Percentiles rank a stretch among this genome's conserved stretches.
These are phyloP conservation scores for Rhizopogon sp. DNA, from an alignment of 768 basidiomycete species.

Conservation along the genomic window DNA sequence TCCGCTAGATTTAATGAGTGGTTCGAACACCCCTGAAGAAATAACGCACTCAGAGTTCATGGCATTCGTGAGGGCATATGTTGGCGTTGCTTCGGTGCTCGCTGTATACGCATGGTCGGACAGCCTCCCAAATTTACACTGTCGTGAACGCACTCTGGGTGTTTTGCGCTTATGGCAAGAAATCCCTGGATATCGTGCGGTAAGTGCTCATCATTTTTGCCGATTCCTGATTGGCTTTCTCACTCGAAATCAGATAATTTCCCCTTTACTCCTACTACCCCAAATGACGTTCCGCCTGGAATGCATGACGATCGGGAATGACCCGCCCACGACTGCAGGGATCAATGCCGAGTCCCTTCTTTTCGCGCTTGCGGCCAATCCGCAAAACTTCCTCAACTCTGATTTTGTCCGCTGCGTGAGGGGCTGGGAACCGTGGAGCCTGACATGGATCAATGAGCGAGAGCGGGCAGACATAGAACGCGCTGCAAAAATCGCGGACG, in stretches of 20 bases:
- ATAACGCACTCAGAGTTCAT: conserved; percentile 56
- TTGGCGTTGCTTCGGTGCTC: conserved; percentile 64
- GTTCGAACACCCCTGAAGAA: conserved; percentile 26
- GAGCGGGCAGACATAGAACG: conserved; percentile 56
- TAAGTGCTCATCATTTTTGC: conserved; percentile 21
- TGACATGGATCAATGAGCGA: conserved; percentile 56
- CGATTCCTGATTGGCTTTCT: conserved; percentile 3
- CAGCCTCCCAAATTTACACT: conserved; percentile 59
- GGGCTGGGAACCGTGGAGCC: conserved; percentile 54
- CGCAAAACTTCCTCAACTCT: conserved; percentile 51
- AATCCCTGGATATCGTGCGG: conserved; percentile 70
- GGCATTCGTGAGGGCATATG: conserved; percentile 56
- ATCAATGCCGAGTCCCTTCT: conserved; percentile 69
- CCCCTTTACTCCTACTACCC: conserved; percentile 65
- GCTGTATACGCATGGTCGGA: conserved; percentile 80
- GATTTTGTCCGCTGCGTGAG: conserved; percentile 58
- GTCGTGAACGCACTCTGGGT: conserved; percentile 59
- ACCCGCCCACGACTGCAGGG: conserved; percentile 56
- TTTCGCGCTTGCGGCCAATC: conserved; percentile 53
- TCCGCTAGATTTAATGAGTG: conserved; percentile 27
- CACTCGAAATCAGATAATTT: conserved; percentile 50
- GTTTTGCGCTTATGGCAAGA: conserved; percentile 40
- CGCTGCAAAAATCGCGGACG: conserved; percentile 62
- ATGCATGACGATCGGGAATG: conserved; percentile 64
- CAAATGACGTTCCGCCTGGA: conserved; percentile 70